These are phyloP conservation scores for Ophiostoma australiae DNA, from an alignment of 2,329 filamentous ascomycete genomes.

Conservation along the genomic window DNA sequence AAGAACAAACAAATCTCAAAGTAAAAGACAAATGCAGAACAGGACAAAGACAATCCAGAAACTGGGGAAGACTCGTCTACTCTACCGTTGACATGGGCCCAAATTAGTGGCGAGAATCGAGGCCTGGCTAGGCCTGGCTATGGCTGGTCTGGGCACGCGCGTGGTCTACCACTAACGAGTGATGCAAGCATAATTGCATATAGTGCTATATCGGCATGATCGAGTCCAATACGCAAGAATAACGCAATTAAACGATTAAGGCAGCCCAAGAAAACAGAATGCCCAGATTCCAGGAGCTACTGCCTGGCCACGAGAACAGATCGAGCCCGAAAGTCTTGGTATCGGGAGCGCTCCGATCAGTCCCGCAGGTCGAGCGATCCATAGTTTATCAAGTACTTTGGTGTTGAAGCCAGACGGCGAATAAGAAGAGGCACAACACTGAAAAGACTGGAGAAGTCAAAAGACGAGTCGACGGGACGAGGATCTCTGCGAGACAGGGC, in stretches of 20 bases:
- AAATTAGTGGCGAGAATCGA: slow-evolving; percentile 9
- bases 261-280: neutral
- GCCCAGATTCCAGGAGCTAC: neutral
- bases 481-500: neutral
- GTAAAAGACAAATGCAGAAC: neutral
- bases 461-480: neutral
- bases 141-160: slow-evolving; percentile 7
- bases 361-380: slow-evolving; percentile 1
- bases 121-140: slow-evolving; percentile 3
- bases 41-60: neutral
- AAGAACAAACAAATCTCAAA: neutral
- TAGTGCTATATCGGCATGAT: neutral
- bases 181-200: neutral
- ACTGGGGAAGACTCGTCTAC: slow-evolving; percentile 4
- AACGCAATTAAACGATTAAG: neutral
- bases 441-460: neutral
- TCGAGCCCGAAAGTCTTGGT: slow-evolving; percentile 10
- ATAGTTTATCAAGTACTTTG: neutral
- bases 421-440: no score
- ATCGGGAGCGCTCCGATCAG: slow-evolving; percentile 14
- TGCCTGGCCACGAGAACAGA: slow-evolving; percentile 9
- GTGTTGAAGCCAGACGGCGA: neutral
- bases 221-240: neutral
- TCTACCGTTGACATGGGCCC: neutral
- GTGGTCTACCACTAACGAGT: neutral